Evolutionary conservation across 805 yeast species (phyloP).

Genomic region (Saccharomycopsis sp.): DNA sequence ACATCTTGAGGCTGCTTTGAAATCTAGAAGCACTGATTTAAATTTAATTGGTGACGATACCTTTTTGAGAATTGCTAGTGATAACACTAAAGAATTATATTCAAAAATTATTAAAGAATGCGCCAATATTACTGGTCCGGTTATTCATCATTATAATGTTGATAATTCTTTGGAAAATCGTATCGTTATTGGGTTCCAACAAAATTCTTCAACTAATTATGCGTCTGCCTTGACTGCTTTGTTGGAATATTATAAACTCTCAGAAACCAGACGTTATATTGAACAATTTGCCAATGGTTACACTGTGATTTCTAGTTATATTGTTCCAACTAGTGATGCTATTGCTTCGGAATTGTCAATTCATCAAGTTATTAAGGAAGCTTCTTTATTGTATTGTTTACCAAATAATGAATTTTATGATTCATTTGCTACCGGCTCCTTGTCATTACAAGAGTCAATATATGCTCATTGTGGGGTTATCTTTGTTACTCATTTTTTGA

Average conservation of each 20-base stretch:
- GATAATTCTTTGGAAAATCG: constrained; percentile 80
- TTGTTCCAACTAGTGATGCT: constrained; percentile 49
- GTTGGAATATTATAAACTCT: constrained; percentile 81
- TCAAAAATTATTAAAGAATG: constrained; percentile 64
- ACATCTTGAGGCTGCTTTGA: constrained; percentile 20
- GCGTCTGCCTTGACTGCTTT: constrained; percentile 80
- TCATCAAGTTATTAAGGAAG: constrained; percentile 88
- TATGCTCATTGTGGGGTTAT: constrained; percentile 92
- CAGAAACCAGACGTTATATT: constrained; percentile 82
- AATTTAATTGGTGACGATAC: constrained; percentile 69
- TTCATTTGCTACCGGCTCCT: constrained; percentile 62
- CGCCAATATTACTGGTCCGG: constrained; percentile 80
- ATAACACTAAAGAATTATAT: constrained; percentile 73
- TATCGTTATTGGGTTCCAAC: constrained; percentile 81
- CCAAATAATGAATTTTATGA: constrained; percentile 80
- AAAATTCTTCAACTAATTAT: constrained; percentile 77
- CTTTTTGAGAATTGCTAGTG: constrained; percentile 70
- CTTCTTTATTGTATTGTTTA: constrained; percentile 82
- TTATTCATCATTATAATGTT: constrained; percentile 76
- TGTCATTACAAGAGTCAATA: constrained; percentile 89
- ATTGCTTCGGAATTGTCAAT: constrained; percentile 57
- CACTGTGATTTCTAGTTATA: constrained; percentile 80
- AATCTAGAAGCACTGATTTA: constrained; percentile 43
- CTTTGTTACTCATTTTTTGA: constrained; percentile 89
- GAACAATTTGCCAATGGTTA: constrained; percentile 90